A percentile compares a stretch with the other conserved stretches of the same genome.
Evolutionary conservation across 2,329 filamentous ascomycete genomes (phyloP).

Genomic region (Cadophora sp.): DNA sequence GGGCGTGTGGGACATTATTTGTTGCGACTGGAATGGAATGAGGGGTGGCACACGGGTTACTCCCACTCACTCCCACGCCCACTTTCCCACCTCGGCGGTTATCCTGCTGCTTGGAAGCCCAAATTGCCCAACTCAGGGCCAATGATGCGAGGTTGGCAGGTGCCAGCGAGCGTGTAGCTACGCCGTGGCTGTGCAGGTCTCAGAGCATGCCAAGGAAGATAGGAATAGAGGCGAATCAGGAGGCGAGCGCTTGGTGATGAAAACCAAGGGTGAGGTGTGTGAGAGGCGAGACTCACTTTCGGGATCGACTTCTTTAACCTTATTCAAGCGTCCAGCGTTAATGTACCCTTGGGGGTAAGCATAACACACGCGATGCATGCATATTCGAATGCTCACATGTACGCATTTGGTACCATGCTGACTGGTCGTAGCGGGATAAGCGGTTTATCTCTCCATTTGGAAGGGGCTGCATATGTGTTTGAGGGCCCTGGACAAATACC

Average conservation of each 20-base stretch:
- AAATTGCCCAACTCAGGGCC: slow-evolving; percentile 21
- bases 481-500: too few species aligned
- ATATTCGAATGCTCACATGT: background rate
- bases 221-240: slow-evolving; percentile 20
- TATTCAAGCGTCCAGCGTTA: slow-evolving; percentile 13
- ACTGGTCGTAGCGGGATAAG: slow-evolving; percentile 11
- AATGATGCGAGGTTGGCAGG: slow-evolving; percentile 20
- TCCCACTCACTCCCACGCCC: slow-evolving; percentile 8
- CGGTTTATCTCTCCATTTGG: background rate
- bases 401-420: slow-evolving; percentile 6
- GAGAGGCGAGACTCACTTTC: background rate
- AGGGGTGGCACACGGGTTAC: background rate
- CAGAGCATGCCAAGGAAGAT: slow-evolving; percentile 15
- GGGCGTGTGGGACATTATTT: slow-evolving; percentile 5
- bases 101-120: background rate
- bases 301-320: slow-evolving; percentile 13
- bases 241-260: slow-evolving; percentile 15
- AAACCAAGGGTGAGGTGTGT: too few species aligned
- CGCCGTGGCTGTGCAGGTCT: slow-evolving; percentile 23
- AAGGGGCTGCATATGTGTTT: background rate
- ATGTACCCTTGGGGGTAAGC: background rate
- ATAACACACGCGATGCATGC: slow-evolving; percentile 8
- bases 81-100: too few species aligned
- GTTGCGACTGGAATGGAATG: slow-evolving; percentile 9
- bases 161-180: slow-evolving; percentile 17